Percentiles rank a stretch among this genome's conserved stretches.
These are phyloP conservation scores for Polyporus arcularius DNA, from an alignment of 768 basidiomycete species.

Conservation along the genomic window DNA sequence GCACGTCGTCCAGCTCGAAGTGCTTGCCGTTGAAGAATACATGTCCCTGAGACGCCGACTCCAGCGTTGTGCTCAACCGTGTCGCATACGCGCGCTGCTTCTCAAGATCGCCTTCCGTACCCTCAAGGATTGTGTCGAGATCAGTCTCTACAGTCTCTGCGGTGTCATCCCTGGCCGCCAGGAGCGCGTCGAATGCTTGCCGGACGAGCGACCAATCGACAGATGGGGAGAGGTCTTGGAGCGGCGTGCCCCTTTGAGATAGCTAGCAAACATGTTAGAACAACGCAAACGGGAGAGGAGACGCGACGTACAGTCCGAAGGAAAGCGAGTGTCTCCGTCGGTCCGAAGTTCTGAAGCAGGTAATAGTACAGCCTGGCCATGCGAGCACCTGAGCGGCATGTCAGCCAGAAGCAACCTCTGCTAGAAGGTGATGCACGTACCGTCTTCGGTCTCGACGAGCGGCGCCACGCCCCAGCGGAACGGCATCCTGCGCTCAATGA, in stretches of 20 bases:
- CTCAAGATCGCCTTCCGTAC: slow-evolving; percentile 33
- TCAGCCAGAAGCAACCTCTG: neutral
- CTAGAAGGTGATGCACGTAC: slow-evolving; percentile 25
- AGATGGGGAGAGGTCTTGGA: slow-evolving; percentile 31
- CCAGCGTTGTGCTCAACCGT: slow-evolving; percentile 54
- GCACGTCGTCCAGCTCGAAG: slow-evolving; percentile 64
- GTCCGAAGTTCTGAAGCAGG: slow-evolving; percentile 61
- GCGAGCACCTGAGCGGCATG: slow-evolving; percentile 45
- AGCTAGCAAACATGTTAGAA: slow-evolving; percentile 32
- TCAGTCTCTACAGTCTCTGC: slow-evolving; percentile 22
- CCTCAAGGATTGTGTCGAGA: slow-evolving; percentile 43
- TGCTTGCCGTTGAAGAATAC: slow-evolving; percentile 91
- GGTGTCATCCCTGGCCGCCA: slow-evolving; percentile 30
- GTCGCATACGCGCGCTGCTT: slow-evolving; percentile 54
- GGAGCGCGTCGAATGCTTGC: slow-evolving; percentile 40
- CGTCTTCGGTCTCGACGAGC: slow-evolving; percentile 51
- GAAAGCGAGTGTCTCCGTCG: slow-evolving; percentile 62
- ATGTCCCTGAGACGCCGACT: slow-evolving; percentile 52
- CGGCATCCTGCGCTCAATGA: slow-evolving; percentile 74
- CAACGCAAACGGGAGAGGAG: neutral
- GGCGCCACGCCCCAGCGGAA: slow-evolving; percentile 89
- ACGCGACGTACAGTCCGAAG: slow-evolving; percentile 29
- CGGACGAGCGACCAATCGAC: slow-evolving; percentile 48
- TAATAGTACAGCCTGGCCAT: slow-evolving; percentile 78
- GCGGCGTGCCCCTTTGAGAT: slow-evolving; percentile 35